Percentiles rank a stretch among this genome's conserved stretches.
These are phyloP conservation scores for Leccinum aurantiacum DNA, from an alignment of 768 basidiomycete species.

Conservation along the genomic window DNA sequence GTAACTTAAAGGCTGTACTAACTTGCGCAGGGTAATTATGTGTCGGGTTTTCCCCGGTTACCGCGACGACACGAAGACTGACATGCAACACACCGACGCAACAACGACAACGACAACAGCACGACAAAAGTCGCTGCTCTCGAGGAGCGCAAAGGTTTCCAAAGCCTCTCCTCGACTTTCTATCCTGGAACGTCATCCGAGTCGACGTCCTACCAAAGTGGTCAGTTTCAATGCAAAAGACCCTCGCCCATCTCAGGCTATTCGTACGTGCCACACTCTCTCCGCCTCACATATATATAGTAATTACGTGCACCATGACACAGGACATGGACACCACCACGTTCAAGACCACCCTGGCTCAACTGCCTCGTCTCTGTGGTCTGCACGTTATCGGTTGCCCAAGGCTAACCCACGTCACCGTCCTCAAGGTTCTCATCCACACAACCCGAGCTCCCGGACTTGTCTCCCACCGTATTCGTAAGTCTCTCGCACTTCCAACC, in stretches of 20 bases:
- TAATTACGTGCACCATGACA: constrained; percentile 37
- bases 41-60: too few species aligned
- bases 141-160: constrained; percentile 33
- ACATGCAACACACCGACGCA: too few species aligned
- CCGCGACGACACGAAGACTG: too few species aligned
- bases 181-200: constrained; percentile 58
- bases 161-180: constrained; percentile 53
- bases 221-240: constrained; percentile 42
- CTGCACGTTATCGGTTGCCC: constrained; percentile 64
- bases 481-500: constrained; percentile 19
- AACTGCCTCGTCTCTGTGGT: constrained; percentile 53
- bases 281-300: background rate
- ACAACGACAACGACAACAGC: too few species aligned
- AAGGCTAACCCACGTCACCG: constrained; percentile 50
- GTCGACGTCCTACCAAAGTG: constrained; percentile 56
- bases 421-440: constrained; percentile 44
- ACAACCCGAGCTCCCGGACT: constrained; percentile 55
- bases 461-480: constrained; percentile 63
- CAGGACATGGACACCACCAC: constrained; percentile 53
- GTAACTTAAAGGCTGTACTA: too few species aligned
- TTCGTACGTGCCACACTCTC: constrained; percentile 45
- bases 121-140: constrained; percentile 41
- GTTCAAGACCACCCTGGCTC: constrained; percentile 45
- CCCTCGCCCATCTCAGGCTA: constrained; percentile 55
- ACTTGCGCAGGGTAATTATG: too few species aligned